phyloP scores from a whole-genome alignment of 2,329 filamentous ascomycete species.

The Elsinoe fawcettii region DNA sequence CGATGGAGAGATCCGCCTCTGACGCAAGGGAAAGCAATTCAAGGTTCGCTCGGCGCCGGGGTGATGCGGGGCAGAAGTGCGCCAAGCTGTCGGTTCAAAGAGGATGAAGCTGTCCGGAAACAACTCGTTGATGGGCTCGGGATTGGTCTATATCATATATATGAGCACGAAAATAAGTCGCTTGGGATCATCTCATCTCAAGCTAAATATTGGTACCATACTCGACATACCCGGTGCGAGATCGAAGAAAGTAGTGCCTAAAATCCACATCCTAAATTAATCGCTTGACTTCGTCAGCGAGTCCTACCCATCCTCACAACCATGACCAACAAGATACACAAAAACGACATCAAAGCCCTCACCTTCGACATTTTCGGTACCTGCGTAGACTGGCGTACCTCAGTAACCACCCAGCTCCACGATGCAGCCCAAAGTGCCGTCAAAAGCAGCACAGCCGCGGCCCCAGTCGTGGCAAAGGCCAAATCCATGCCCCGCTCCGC shows the following conservation, averaged over 20 bases:
- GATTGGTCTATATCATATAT: not conserved
- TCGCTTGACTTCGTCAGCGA: not conserved
- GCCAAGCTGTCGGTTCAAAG: conserved; percentile 12
- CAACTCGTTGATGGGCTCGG: conserved; percentile 16
- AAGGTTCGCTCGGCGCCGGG: not conserved
- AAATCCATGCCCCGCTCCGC: conserved; percentile 47
- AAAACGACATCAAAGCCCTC: conserved; percentile 38
- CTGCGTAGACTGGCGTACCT: conserved; percentile 67
- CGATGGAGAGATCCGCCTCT: conserved; percentile 10
- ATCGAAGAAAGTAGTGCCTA: not conserved
- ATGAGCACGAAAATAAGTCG: not conserved
- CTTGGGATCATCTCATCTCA: not conserved
- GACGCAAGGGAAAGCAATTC: conserved; percentile 9
- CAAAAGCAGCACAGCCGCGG: conserved; percentile 38
- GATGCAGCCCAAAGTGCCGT: conserved; percentile 43
- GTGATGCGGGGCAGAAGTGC: not conserved
- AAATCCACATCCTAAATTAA: not conserved
- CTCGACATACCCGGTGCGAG: no score
- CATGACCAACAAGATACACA: conserved; percentile 1
- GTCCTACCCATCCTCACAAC: not conserved
- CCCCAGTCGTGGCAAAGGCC: conserved; percentile 41
- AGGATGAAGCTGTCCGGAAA: conserved; percentile 6
- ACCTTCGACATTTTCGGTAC: conserved; percentile 76
- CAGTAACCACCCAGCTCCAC: conserved; percentile 54
- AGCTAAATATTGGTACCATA: not conserved